phyloP scores from a whole-genome alignment of 495 filamentous ascomycete species.

The Neurospora sp. region DNA sequence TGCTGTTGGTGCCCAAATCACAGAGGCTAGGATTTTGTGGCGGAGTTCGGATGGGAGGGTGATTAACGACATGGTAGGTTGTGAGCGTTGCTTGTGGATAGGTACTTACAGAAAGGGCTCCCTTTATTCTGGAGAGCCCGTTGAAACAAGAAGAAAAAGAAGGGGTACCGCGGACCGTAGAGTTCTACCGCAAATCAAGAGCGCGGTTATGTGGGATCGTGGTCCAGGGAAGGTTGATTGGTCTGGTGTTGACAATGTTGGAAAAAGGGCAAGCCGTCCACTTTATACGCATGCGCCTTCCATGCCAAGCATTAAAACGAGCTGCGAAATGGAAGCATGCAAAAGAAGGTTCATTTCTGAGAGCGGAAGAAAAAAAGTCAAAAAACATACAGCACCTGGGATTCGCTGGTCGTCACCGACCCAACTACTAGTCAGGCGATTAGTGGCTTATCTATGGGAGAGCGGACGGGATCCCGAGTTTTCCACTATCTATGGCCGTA shows the following conservation, averaged over 20 bases:
- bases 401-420: conserved; percentile 33
- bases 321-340: too few species aligned
- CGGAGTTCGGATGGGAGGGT: neutral
- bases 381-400: conserved; percentile 34
- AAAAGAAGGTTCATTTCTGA: too few species aligned
- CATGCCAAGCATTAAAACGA: neutral
- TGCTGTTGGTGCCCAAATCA: neutral
- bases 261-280: neutral
- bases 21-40: neutral
- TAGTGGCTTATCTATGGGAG: too few species aligned
- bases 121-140: neutral
- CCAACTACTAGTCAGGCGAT: conserved; percentile 17
- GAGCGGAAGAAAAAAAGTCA: neutral
- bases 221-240: neutral
- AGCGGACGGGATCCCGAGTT: too few species aligned
- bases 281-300: neutral
- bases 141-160: neutral
- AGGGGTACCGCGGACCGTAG: neutral
- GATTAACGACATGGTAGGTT: neutral
- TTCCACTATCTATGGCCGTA: too few species aligned
- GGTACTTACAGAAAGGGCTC: neutral
- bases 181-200: neutral
- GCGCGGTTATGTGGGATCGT: neutral
- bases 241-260: neutral
- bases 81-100: neutral